Conservation (phyloP, 2,329 filamentous ascomycete genomes). For the Botrytis deweyae region DNA sequence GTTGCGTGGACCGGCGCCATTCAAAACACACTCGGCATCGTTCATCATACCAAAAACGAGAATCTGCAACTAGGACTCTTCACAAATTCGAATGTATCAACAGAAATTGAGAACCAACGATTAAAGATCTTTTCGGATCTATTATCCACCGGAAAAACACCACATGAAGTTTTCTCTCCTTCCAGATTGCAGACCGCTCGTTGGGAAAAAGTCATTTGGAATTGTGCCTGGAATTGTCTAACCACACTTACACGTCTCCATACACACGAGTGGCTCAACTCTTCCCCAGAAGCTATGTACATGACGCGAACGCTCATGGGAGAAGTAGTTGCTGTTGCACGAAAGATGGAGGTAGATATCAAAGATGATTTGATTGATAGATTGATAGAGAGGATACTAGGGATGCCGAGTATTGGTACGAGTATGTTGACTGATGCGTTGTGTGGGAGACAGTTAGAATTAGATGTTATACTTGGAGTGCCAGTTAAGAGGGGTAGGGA, state of each 20-base stretch:
- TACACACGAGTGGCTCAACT: conserved; percentile 52
- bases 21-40: conserved; percentile 49
- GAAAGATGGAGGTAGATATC: conserved; percentile 50
- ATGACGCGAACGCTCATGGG: conserved; percentile 51
- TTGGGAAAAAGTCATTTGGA: conserved; percentile 61
- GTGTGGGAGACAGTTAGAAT: conserved; percentile 55
- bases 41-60: conserved; percentile 52
- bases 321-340: conserved; percentile 56
- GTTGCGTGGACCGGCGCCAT: conserved; percentile 56
- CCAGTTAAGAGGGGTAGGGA: conserved; percentile 55
- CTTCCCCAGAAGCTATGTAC: conserved; percentile 48
- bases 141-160: conserved; percentile 45
- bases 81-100: conserved; percentile 41
- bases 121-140: conserved; percentile 46
- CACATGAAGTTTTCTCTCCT: conserved; percentile 44
- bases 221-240: conserved; percentile 60
- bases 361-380: conserved; percentile 48
- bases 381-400: conserved; percentile 49
- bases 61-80: conserved; percentile 56
- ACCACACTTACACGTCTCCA: conserved; percentile 54
- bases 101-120: conserved; percentile 39
- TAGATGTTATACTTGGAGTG: conserved; percentile 62
- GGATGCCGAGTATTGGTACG: conserved; percentile 46
- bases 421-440: conserved; percentile 61
- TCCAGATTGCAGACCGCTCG: conserved; percentile 55